Percentiles rank a stretch among this genome's conserved stretches.
Evolutionary conservation across 371 early-diverging fungal genomes (phyloP).

Genomic region (Mortierella sp.): DNA sequence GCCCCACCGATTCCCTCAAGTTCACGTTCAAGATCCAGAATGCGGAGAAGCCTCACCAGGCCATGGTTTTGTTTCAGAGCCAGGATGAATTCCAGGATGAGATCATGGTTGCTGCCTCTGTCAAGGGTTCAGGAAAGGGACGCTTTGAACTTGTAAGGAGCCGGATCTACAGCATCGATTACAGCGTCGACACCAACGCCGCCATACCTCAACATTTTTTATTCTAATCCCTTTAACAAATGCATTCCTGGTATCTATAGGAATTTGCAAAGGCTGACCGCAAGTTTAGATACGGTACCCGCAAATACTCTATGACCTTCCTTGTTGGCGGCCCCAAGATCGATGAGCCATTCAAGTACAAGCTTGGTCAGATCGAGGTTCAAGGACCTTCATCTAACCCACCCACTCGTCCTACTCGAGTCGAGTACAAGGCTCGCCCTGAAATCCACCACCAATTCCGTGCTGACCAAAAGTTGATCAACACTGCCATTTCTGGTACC

Average conservation of each 20-base stretch:
- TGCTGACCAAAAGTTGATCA: conserved; percentile 71
- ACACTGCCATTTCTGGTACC: conserved; percentile 64
- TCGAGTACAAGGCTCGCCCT: conserved; percentile 61
- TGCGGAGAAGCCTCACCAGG: conserved; percentile 48
- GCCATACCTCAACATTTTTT: not conserved
- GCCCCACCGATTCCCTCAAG: conserved; percentile 36
- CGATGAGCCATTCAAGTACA: conserved; percentile 41
- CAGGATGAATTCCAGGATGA: conserved; percentile 51
- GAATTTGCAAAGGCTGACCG: conserved; percentile 32
- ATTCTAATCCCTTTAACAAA: not conserved
- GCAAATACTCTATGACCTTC: conserved; percentile 53
- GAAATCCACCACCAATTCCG: conserved; percentile 81
- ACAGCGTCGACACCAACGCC: not conserved
- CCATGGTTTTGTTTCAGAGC: conserved; percentile 52
- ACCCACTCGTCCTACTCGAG: conserved; percentile 30
- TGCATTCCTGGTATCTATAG: conserved; percentile 7
- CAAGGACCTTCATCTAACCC: conserved; percentile 34
- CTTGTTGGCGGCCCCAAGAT: conserved; percentile 48
- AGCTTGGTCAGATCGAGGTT: conserved; percentile 49
- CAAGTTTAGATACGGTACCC: conserved; percentile 45
- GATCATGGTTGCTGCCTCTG: conserved; percentile 44
- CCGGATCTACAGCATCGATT: not conserved
- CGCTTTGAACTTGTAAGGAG: conserved; percentile 48
- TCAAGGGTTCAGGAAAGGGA: conserved; percentile 49
- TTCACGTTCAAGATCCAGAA: conserved; percentile 51